phyloP scores from a whole-genome alignment of 108 stramenopile species.

The Skeletonema tropicum region DNA sequence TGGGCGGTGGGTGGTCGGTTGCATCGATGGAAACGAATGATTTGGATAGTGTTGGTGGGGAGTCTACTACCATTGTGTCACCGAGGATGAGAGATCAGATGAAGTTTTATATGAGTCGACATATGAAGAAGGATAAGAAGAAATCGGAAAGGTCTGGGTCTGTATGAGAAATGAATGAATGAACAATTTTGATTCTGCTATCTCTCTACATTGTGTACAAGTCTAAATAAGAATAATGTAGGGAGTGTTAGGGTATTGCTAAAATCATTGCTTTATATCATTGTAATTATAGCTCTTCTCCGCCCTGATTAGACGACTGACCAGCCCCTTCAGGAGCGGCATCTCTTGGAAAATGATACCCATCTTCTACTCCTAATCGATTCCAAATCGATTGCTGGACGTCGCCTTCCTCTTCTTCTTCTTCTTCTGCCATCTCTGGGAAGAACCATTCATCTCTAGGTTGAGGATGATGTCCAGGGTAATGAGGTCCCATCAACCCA shows the following conservation, averaged over 20 bases:
- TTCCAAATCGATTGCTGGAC: conserved; percentile 5
- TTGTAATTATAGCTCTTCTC: background rate
- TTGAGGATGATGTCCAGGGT: conserved; percentile 13
- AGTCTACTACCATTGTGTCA: conserved; percentile 8
- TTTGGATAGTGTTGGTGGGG: conserved; percentile 22
- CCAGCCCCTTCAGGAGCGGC: background rate
- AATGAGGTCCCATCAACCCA: conserved; percentile 33
- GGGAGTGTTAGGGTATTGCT: background rate
- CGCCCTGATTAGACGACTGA: background rate
- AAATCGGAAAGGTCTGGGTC: background rate
- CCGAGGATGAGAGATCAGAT: conserved; percentile 44
- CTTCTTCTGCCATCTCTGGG: background rate
- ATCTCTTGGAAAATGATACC: background rate
- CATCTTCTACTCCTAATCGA: conserved; percentile 1
- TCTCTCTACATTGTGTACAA: background rate
- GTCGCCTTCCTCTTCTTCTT: background rate
- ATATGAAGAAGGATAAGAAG: background rate
- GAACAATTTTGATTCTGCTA: background rate
- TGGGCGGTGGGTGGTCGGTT: conserved; percentile 43
- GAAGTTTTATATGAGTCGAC: background rate
- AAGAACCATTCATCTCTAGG: background rate
- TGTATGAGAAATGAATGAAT: background rate
- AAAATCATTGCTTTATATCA: background rate
- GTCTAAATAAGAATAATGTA: background rate
- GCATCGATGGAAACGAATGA: conserved; percentile 37